Conservation (phyloP, 768 basidiomycete genomes). For the Psilocybe cubensis region DNA sequence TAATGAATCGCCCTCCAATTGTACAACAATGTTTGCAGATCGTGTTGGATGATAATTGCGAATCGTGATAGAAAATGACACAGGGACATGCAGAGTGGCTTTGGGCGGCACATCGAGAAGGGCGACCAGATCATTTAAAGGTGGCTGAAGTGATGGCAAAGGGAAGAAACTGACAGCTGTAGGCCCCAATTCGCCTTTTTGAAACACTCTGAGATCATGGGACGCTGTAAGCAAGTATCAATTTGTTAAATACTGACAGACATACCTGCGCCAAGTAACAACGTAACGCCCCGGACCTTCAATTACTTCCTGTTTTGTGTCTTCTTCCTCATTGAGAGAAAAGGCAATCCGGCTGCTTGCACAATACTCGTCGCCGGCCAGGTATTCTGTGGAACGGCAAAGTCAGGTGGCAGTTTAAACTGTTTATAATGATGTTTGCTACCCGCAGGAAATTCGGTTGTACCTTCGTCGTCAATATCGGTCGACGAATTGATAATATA, state of each 20-base stretch:
- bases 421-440: slow-evolving; percentile 14
- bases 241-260: slow-evolving; percentile 6
- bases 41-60: slow-evolving; percentile 68
- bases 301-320: slow-evolving; percentile 32
- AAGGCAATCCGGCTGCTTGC: slow-evolving; percentile 57
- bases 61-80: slow-evolving; percentile 57
- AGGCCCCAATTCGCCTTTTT: slow-evolving; percentile 46
- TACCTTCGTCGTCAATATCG: slow-evolving; percentile 44
- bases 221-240: background rate
- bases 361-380: slow-evolving; percentile 67
- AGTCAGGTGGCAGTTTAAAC: background rate
- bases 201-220: slow-evolving; percentile 42
- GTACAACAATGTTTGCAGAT: slow-evolving; percentile 71
- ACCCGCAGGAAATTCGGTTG: slow-evolving; percentile 49
- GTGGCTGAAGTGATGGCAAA: slow-evolving; percentile 67
- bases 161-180: slow-evolving; percentile 51
- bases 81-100: slow-evolving; percentile 65
- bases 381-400: slow-evolving; percentile 49
- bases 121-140: slow-evolving; percentile 66
- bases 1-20: slow-evolving; percentile 67
- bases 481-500: slow-evolving; percentile 57
- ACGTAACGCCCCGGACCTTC: slow-evolving; percentile 61
- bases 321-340: slow-evolving; percentile 39
- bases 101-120: slow-evolving; percentile 64
- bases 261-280: slow-evolving; percentile 68